Evolutionary conservation across 2,329 filamentous ascomycete species (phyloP).

Genomic region (Fusarium staphyleae): DNA sequence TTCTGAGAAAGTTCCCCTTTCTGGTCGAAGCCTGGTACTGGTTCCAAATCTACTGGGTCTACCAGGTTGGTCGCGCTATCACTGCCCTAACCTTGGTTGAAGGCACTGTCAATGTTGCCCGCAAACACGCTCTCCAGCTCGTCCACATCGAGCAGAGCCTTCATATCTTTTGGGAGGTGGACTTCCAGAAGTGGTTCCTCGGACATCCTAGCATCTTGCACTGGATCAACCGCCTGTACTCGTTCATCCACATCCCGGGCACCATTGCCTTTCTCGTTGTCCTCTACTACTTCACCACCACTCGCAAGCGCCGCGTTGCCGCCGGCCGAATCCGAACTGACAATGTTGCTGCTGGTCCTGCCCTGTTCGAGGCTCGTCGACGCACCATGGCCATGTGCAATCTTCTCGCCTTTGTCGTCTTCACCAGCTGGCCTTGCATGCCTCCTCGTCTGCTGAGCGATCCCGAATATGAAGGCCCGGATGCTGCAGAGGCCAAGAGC

Average conservation of each 20-base stretch:
- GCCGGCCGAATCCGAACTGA: constrained; percentile 41
- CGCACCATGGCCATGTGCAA: constrained; percentile 69
- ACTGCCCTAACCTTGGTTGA: constrained; percentile 73
- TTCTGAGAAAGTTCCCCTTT: constrained; percentile 74
- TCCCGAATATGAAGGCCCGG: constrained; percentile 59
- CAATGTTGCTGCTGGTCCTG: constrained; percentile 49
- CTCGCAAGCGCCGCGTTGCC: constrained; percentile 55
- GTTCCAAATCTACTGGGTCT: constrained; percentile 80
- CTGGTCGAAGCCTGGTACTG: constrained; percentile 80
- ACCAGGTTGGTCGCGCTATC: constrained; percentile 76
- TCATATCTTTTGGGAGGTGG: constrained; percentile 69
- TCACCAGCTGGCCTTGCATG: constrained; percentile 71
- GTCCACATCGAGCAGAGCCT: constrained; percentile 71
- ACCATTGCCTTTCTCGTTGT: constrained; percentile 72
- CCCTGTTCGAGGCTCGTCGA: constrained; percentile 62
- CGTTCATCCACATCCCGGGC: constrained; percentile 79
- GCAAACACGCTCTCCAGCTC: constrained; percentile 71
- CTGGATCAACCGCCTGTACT: constrained; percentile 77
- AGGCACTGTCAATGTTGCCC: constrained; percentile 71
- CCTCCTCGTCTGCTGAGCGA: constrained; percentile 67
- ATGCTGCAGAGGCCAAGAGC: constrained; percentile 65
- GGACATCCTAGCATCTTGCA: constrained; percentile 63
- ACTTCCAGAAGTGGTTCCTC: constrained; percentile 63
- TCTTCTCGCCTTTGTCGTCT: constrained; percentile 65
- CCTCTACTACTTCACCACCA: constrained; percentile 75